Evolutionary conservation across 257 asterid species (phyloP).

Genomic region (Plantago ovata): DNA sequence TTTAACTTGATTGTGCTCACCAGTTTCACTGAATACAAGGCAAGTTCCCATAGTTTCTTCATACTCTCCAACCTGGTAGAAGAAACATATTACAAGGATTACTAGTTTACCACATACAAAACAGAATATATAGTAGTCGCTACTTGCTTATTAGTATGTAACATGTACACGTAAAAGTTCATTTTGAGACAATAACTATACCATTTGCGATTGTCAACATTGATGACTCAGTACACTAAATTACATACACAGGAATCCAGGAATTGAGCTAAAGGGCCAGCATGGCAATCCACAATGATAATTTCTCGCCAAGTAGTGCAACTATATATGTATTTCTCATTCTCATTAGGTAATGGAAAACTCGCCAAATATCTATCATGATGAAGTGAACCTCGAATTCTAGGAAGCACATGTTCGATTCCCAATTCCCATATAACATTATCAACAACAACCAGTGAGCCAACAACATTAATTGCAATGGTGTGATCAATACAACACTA

Average conservation of each 20-base stretch:
- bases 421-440: no score
- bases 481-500: neutral
- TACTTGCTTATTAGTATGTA: neutral
- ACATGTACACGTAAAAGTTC: neutral
- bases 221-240: neutral
- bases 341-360: no score
- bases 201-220: no score
- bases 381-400: neutral
- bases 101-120: neutral
- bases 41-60: slow-evolving; percentile 86
- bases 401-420: neutral
- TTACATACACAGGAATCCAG: neutral
- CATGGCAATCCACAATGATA: no score
- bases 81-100: neutral
- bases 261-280: neutral
- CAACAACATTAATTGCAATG: neutral
- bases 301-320: no score
- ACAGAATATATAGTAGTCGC: neutral
- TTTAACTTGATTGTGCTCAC: slow-evolving; percentile 38
- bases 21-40: slow-evolving; percentile 64
- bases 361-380: no score
- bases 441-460: neutral
- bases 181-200: neutral
- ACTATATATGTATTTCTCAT: no score
- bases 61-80: slow-evolving; percentile 72